Conservation (phyloP, 257 asterid species). For the Linaria vulgaris region DNA sequence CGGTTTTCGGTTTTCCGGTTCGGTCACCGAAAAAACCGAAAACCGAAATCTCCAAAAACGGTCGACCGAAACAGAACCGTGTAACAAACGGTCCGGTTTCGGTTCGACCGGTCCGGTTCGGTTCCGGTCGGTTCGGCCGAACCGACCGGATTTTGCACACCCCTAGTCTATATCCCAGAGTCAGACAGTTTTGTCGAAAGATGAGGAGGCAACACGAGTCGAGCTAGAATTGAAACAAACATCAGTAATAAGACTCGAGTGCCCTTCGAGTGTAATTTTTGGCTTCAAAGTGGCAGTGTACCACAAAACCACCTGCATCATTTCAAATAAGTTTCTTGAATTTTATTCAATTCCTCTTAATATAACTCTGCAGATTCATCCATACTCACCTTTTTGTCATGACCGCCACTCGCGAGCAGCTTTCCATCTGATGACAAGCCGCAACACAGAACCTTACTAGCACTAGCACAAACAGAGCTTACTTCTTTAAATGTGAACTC, state of each 20-base stretch:
- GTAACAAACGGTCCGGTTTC: too few relatives aligned
- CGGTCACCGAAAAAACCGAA: too few relatives aligned
- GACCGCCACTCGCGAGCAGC: constrained; percentile 94
- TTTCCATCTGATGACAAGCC: constrained; percentile 98
- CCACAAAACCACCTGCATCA: constrained; percentile 88
- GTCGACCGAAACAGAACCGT: too few relatives aligned
- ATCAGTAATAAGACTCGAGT: constrained; percentile 73
- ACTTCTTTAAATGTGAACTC: constrained; percentile 85
- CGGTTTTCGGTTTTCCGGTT: too few relatives aligned
- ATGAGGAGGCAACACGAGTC: constrained; percentile 96
- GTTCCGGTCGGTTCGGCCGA: too few relatives aligned
- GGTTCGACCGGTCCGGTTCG: too few relatives aligned
- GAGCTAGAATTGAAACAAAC: constrained; percentile 96
- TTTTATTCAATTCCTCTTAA: constrained; percentile 12
- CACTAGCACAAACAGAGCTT: constrained; percentile 70
- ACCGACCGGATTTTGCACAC: too few relatives aligned
- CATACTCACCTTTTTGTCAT: constrained; percentile 98
- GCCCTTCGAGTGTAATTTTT: constrained; percentile 89
- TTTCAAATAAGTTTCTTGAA: too few relatives aligned
- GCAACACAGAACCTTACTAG: constrained; percentile 80
- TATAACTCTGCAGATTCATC: too few relatives aligned
- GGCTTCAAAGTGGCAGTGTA: constrained; percentile 67
- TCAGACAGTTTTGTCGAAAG: constrained; percentile 93
- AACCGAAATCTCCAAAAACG: too few relatives aligned
- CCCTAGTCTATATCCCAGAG: constrained; percentile 99